Base-by-base conservation (phyloP, 2,329 filamentous ascomycete genomes). In the Lachnum nothofagi region DNA sequence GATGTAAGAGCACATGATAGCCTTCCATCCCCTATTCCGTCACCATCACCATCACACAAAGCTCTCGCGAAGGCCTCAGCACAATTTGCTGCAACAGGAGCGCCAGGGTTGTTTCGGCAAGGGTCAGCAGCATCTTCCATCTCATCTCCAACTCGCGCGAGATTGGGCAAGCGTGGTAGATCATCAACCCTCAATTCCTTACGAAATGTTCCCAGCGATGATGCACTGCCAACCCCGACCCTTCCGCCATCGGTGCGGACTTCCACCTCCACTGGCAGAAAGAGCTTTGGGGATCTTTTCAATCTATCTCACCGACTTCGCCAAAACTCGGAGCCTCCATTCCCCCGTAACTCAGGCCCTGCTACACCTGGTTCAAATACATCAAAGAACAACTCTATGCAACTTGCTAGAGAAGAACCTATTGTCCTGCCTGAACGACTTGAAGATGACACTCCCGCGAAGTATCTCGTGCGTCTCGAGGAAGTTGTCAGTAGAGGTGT, bases 181-280 rank as follows among this genome's bases (percentile, higher is more conserved):
- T 95, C 93, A 16, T 95, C 91, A 4, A 97, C 93, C 0, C 78
- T 95, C 72, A 91, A 87, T 61, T 97, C 91, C 1, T 68, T 91
- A 37, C 82, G 84, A 16, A 82, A 85, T 55, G 77, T 80, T 46
- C 88, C 85, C 1, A 82, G 83, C 46, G 87, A 89, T 53, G 80
- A 85, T 27, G 80, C 83, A 46, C 76, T 86, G 4, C 74, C 80
- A 5, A 82, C 85, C 3, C 82, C 83, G 3, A 79, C 79, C 20
- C 68, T 82, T n/a, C 63, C 61, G 27, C 23, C 44, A 19, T 64
- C 65, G 4, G 58, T 59, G 2, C 78, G 90, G 44, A 91, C 82
- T 5, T 95, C 91, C 1, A 88, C 85, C 1, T 95, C 89, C 0
- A 91, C 85, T n/a, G 90, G 91, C 4, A 80, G 93, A 46, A 93